Evolutionary conservation across 1,284 basidiomycete genomes (phyloP).

Genomic region (Schizophyllum commune): DNA sequence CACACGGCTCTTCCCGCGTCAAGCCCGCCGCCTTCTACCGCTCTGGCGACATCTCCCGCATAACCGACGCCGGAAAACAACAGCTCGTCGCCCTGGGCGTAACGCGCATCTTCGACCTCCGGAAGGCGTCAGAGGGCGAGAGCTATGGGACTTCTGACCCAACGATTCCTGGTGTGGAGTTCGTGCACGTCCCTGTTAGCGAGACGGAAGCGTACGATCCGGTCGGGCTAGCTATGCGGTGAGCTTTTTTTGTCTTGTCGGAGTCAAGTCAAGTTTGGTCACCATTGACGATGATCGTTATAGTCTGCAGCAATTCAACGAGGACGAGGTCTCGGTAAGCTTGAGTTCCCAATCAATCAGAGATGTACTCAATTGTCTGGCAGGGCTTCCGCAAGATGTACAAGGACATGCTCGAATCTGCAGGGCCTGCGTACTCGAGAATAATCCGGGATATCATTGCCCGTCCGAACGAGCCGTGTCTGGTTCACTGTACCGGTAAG

Average conservation of each 20-base stretch:
- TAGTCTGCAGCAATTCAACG: constrained; percentile 21
- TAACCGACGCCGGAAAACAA: constrained; percentile 28
- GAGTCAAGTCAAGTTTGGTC: not conserved
- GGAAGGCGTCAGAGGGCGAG: constrained; percentile 28
- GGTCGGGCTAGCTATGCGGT: constrained; percentile 21
- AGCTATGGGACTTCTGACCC: constrained; percentile 23
- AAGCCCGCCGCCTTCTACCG: constrained; percentile 30
- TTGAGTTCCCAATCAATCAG: not conserved
- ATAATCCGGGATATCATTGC: constrained; percentile 33
- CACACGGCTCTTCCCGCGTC: constrained; percentile 11
- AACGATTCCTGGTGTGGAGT: constrained; percentile 23
- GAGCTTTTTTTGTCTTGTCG: not conserved
- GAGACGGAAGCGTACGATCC: constrained; percentile 21
- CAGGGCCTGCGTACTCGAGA: constrained; percentile 22
- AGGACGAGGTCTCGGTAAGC: constrained; percentile 22
- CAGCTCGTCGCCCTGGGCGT: constrained; percentile 29
- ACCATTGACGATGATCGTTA: constrained; percentile 1
- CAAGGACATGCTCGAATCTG: constrained; percentile 24
- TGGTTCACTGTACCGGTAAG: constrained; percentile 38
- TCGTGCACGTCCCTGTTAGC: constrained; percentile 20
- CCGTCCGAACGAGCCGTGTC: constrained; percentile 27
- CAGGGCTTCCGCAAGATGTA: constrained; percentile 28
- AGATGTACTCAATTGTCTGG: not conserved
- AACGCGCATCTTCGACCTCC: constrained; percentile 33
- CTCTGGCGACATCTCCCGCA: constrained; percentile 29